Evolutionary conservation across 495 filamentous ascomycete species (phyloP).

Genomic region (Podospora conica): DNA sequence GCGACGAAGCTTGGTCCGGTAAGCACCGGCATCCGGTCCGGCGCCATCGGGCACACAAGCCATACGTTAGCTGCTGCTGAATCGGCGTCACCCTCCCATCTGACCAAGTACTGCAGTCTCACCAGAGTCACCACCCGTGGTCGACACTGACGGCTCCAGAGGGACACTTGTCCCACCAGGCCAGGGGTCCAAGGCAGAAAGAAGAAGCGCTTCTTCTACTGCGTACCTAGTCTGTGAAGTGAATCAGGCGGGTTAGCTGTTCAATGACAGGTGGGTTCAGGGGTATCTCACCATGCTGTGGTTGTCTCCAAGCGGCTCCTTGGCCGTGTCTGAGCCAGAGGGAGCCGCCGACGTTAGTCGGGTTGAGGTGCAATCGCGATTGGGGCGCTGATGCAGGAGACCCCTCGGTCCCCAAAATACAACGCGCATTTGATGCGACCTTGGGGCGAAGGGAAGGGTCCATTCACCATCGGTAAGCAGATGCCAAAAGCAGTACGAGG

Average conservation of each 20-base stretch:
- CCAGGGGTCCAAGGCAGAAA: background rate
- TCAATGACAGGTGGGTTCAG: background rate
- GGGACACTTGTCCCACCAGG: constrained; percentile 1
- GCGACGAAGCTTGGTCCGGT: background rate
- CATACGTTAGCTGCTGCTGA: background rate
- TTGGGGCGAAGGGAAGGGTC: background rate
- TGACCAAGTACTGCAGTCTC: background rate
- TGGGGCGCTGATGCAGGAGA: background rate
- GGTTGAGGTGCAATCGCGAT: background rate
- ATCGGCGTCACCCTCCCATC: background rate
- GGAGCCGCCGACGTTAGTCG: background rate
- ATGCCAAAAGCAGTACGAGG: background rate
- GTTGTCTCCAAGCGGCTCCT: background rate
- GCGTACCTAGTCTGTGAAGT: background rate
- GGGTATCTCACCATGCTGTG: background rate
- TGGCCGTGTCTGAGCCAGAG: background rate
- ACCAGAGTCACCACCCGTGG: too few species aligned
- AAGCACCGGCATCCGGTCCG: background rate
- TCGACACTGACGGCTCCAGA: background rate
- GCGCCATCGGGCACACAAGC: background rate
- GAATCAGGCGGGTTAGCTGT: background rate
- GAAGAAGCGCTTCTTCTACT: background rate
- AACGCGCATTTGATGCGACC: background rate
- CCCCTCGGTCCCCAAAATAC: background rate
- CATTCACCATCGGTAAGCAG: background rate